Conservation (phyloP, 139 green algal genomes). For the Diplosphaera chodatii region DNA sequence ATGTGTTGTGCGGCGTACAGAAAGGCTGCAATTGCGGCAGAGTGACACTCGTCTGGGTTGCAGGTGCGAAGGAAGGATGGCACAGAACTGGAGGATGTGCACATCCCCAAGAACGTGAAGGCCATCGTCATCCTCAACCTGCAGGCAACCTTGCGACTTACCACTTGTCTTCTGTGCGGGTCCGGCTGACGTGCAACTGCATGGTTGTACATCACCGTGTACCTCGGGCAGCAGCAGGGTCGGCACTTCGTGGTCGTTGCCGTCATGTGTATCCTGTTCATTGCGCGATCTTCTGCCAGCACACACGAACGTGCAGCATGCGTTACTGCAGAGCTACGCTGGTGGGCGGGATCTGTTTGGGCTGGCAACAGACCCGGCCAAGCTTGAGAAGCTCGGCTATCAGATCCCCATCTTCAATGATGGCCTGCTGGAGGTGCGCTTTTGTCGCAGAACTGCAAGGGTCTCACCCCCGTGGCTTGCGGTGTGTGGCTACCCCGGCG, state of each 20-base stretch:
- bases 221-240: too few relatives aligned
- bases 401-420: slow-evolving; percentile 55
- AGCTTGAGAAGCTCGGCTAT: slow-evolving; percentile 23
- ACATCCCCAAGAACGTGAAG: slow-evolving; percentile 44
- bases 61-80: slow-evolving; percentile 16
- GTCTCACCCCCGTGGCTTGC: background rate
- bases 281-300: too few relatives aligned
- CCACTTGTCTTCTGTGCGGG: too few relatives aligned
- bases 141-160: slow-evolving; percentile 6
- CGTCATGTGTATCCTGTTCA: too few relatives aligned
- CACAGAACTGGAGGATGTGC: slow-evolving; percentile 39
- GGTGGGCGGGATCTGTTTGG: slow-evolving; percentile 79
- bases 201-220: too few relatives aligned
- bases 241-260: too few relatives aligned
- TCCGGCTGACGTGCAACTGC: too few relatives aligned
- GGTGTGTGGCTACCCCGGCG: too few relatives aligned
- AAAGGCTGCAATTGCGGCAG: too few relatives aligned
- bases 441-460: background rate
- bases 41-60: background rate
- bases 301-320: too few relatives aligned
- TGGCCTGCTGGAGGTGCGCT: slow-evolving; percentile 62
- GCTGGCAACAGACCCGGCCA: slow-evolving; percentile 18
- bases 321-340: slow-evolving; percentile 51
- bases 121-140: slow-evolving; percentile 75
- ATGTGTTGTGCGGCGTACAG: too few relatives aligned